Evolutionary conservation across 2,329 filamentous ascomycete species (phyloP).

Genomic region (Alternaria panax): DNA sequence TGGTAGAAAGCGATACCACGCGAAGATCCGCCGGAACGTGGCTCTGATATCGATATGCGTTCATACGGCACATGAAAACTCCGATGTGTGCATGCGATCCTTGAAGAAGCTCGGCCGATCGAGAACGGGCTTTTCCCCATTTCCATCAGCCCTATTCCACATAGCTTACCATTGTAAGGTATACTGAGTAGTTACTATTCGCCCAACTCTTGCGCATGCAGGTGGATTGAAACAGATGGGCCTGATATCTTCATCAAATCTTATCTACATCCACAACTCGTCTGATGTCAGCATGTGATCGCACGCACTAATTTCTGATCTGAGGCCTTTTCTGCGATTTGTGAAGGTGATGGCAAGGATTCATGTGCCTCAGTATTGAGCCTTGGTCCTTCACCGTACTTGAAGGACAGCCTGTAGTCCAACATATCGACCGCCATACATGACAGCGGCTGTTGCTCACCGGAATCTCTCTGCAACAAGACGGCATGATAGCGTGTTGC

Average conservation of each 20-base stretch:
- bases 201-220: slow-evolving; percentile 20
- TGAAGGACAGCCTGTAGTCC: slow-evolving; percentile 13
- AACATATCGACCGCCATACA: slow-evolving; percentile 4
- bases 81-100: slow-evolving; percentile 15
- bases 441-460: slow-evolving; percentile 18
- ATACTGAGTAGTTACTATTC: slow-evolving; percentile 16
- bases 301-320: slow-evolving; percentile 4
- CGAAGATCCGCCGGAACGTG: not conserved
- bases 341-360: slow-evolving; percentile 20
- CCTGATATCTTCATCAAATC: slow-evolving; percentile 10
- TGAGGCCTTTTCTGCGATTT: slow-evolving; percentile 5
- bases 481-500: slow-evolving; percentile 21
- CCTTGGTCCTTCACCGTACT: slow-evolving; percentile 7
- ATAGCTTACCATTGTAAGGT: slow-evolving; percentile 17
- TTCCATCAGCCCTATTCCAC: slow-evolving; percentile 34
- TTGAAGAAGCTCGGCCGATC: slow-evolving; percentile 16
- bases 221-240: slow-evolving; percentile 9
- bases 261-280: slow-evolving; percentile 5
- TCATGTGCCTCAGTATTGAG: slow-evolving; percentile 16
- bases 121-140: slow-evolving; percentile 18
- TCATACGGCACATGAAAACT: slow-evolving; percentile 7
- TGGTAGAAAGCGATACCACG: not conserved
- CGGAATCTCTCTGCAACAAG: slow-evolving; percentile 29
- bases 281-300: slow-evolving; percentile 15
- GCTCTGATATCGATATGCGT: not conserved